Percentiles rank a stretch among this genome's conserved stretches.
These are phyloP conservation scores for Diaporthe velutina DNA, from an alignment of 2,329 filamentous ascomycete species.

Conservation along the genomic window DNA sequence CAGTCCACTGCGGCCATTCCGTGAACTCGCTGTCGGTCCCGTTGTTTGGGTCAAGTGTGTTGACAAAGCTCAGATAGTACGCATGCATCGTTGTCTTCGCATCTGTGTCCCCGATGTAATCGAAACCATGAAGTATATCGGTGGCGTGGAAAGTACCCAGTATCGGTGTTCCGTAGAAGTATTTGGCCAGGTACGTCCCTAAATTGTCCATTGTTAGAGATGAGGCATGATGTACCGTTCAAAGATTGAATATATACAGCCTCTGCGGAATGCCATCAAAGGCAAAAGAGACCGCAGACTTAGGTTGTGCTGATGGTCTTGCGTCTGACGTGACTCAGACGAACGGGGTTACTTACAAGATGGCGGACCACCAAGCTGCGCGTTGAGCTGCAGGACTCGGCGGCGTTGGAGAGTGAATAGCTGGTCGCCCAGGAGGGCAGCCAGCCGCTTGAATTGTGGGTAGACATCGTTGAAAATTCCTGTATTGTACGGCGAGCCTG, in stretches of 20 bases:
- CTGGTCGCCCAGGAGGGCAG: slow-evolving; percentile 74
- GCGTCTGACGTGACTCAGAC: too few species aligned
- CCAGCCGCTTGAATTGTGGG: slow-evolving; percentile 74
- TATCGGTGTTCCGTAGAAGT: slow-evolving; percentile 70
- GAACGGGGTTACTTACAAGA: slow-evolving; percentile 53
- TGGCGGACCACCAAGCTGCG: slow-evolving; percentile 54
- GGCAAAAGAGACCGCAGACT: too few species aligned
- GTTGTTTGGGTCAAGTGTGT: slow-evolving; percentile 69
- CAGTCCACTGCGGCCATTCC: slow-evolving; percentile 25
- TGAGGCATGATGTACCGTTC: too few species aligned
- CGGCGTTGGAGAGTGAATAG: slow-evolving; percentile 58
- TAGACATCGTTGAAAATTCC: slow-evolving; percentile 75
- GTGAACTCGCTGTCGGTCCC: slow-evolving; percentile 42
- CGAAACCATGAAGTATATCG: slow-evolving; percentile 68
- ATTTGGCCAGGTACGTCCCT: slow-evolving; percentile 70
- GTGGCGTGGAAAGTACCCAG: slow-evolving; percentile 74
- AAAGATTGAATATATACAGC: neutral
- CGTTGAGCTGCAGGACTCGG: slow-evolving; percentile 60
- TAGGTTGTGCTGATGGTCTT: too few species aligned
- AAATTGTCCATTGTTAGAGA: neutral
- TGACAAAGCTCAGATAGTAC: slow-evolving; percentile 67
- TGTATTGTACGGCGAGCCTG: slow-evolving; percentile 46
- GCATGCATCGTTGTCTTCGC: slow-evolving; percentile 20
- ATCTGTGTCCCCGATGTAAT: slow-evolving; percentile 53
- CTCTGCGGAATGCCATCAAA: too few species aligned